Base-by-base conservation (phyloP, 345 rosid species). In the Lumnitzera racemosa region DNA sequence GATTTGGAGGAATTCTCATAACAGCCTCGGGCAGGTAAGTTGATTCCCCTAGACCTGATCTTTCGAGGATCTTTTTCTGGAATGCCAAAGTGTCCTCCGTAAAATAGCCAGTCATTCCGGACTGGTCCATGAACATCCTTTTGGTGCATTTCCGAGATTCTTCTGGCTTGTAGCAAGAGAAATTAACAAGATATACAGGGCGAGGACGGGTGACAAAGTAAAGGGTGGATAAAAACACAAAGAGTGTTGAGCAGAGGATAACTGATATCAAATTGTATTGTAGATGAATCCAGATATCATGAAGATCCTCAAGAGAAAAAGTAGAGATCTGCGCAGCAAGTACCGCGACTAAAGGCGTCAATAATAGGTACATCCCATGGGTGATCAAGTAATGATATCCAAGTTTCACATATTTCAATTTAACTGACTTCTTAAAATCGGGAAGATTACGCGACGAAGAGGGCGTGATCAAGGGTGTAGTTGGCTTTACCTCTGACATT, bases 101-200 rank as follows among this genome's bases (percentile, higher is more conserved):
- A 47, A 68, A 68, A 2, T 53, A 51, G 14, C 77, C 77, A 5
- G 70, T 15, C 59, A 68, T 51, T 41, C 57, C 55, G 23, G 77
- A 73, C 36, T 61, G 77, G 54, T 73, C 77, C 73, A 73, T 73
- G 59, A 68, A 73, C 49, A 56, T 56, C 70, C 59, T 73, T 57
- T 73, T 73, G 2, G 77, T 64, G 63, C 77, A 73, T 57, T 60
- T 68, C 27, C 67, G 77, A 20, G 73, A 11, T 16, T 73, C 77
- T 11, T 64, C 73, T 11, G 77, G 67, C 60, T 73, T 68, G 64
- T 73, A 73, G 63, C 77, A 73, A n/a, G 77, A 61, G 52, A 73
- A 73, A 57, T 73, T 58, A 13, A 73, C 77, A 2, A 73, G 77
- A 60, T 68, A 73, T 5, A 68, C 77, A 24, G 70, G 73, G 12